Base-by-base conservation (phyloP, 2,329 filamentous ascomycete species). In the Ophiosphaerella narmari region DNA sequence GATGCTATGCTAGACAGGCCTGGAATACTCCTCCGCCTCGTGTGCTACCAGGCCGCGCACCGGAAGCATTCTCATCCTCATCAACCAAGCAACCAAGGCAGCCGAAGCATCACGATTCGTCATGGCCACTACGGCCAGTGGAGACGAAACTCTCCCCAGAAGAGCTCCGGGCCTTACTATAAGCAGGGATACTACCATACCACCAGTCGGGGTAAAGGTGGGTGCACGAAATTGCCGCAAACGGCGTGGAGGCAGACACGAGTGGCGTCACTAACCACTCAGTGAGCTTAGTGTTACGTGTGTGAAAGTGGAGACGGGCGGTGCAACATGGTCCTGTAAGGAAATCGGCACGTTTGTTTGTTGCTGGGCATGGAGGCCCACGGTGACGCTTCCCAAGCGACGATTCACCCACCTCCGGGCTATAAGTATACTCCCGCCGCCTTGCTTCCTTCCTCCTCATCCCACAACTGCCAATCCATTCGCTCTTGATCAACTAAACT, bases 201-300 rank as follows among this genome's bases (percentile, higher is more conserved):
- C 40, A 47, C 57, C 59, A 62, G 61, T 63, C 49, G 47, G 2
- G 39, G 21, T 23, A 7, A 2, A 8, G 12, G n/a, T 23, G 39
- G n/a, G 37, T 46, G 45, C 41, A 35, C 48, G 36, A 46, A 46
- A 48, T 54, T 54, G 35, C 61, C 48, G 51, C 52, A 60, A 59
- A 18, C 26, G 47, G 59, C 29, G 50, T 58, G 50, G 55, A 41
- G 37, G 38, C 45, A 52, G 43, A 44, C 11, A 34, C 52, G 39
- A 57, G 63, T 65, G 63, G 63, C 62, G 60, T 55, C 56, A 51
- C 54, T 47, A 54, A 29, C 59, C 60, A 64, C 41, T 60, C 6
- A 59, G 36, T 42, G 56, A 36, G 39, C 36, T 46, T 54, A 24
- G 46, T 34, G 47, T 53, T 63, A 64, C 63, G 59, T 65, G 56